These are phyloP conservation scores for Paramyrothecium sp. DNA, from an alignment of 2,329 filamentous ascomycete genomes.

Conservation along the genomic window DNA sequence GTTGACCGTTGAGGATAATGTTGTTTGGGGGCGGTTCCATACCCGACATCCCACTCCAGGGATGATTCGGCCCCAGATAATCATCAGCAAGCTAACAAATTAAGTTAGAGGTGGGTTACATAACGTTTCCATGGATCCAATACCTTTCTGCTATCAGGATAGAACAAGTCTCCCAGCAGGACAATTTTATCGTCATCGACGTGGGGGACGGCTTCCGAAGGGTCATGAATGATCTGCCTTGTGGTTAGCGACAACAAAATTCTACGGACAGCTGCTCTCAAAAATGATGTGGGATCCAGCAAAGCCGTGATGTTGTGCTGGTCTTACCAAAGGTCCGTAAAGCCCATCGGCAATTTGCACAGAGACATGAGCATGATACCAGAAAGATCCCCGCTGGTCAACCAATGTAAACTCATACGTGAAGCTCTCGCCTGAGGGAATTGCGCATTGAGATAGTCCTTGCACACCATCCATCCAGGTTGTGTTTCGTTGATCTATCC, in stretches of 20 bases:
- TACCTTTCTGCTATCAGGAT: conserved; percentile 29
- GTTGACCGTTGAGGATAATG: conserved; percentile 35
- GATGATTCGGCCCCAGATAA: conserved; percentile 22
- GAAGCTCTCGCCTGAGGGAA: conserved; percentile 51
- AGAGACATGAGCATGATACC: conserved; percentile 5
- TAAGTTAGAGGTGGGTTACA: neutral
- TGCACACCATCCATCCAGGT: conserved; percentile 45
- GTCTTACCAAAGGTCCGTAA: conserved; percentile 18
- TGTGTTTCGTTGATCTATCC: conserved; percentile 39
- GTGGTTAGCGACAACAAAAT: too few species aligned
- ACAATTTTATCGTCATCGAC: conserved; percentile 34
- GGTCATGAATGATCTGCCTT: conserved; percentile 31
- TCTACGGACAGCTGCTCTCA: too few species aligned
- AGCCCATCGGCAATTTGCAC: conserved; percentile 57
- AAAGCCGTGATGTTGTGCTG: too few species aligned
- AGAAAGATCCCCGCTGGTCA: conserved; percentile 5
- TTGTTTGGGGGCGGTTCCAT: conserved; percentile 39
- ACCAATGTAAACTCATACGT: conserved; percentile 37
- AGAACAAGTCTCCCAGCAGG: conserved; percentile 36
- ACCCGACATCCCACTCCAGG: conserved; percentile 31
- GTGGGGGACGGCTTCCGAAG: conserved; percentile 29
- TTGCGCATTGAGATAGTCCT: conserved; percentile 56
- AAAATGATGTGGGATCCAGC: too few species aligned
- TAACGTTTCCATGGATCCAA: conserved; percentile 1
- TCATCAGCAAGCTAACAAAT: conserved; percentile 25